A percentile compares a stretch with the other conserved stretches of the same genome.
phyloP scores from a whole-genome alignment of 2,329 filamentous ascomycete species.

The Neocucurbitaria cava region DNA sequence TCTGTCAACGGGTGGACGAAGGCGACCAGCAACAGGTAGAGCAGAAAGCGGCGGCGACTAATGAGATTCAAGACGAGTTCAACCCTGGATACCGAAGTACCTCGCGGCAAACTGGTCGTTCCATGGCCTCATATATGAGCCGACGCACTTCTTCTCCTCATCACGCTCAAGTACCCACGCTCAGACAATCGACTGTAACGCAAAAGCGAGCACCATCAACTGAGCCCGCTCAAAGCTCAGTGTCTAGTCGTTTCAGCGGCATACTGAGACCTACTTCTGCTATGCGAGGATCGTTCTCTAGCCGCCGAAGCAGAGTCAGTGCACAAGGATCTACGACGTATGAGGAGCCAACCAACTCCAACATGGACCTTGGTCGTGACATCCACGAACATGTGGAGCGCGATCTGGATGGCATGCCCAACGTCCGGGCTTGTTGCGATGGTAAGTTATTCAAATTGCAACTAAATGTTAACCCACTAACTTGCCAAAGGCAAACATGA shows the following conservation, averaged over 20 bases:
- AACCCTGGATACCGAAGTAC: conserved; percentile 67
- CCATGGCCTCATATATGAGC: conserved; percentile 82
- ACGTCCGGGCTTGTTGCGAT: conserved; percentile 96
- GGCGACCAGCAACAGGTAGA: conserved; percentile 56
- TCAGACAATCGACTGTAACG: conserved; percentile 54
- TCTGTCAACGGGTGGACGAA: conserved; percentile 74
- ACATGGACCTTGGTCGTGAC: conserved; percentile 77
- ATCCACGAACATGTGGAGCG: conserved; percentile 80
- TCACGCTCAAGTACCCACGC: conserved; percentile 50
- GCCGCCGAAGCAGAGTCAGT: conserved; percentile 52
- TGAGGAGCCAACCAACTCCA: conserved; percentile 69
- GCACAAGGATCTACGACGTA: conserved; percentile 45
- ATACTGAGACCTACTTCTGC: conserved; percentile 53
- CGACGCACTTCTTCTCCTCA: conserved; percentile 51
- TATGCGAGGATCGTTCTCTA: conserved; percentile 59
- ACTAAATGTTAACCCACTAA: conserved; percentile 17
- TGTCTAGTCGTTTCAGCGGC: conserved; percentile 54
- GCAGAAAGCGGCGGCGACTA: conserved; percentile 61
- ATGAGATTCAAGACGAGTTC: conserved; percentile 74
- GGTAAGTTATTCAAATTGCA: conserved; percentile 64
- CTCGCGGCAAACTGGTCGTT: conserved; percentile 60
- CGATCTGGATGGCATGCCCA: conserved; percentile 83
- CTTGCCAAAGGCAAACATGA: conserved; percentile 55
- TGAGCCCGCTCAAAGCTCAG: conserved; percentile 50
- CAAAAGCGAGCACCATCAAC: conserved; percentile 37